phyloP scores from a whole-genome alignment of 2,329 filamentous ascomycete species.

The Exophiala alcalophila region DNA sequence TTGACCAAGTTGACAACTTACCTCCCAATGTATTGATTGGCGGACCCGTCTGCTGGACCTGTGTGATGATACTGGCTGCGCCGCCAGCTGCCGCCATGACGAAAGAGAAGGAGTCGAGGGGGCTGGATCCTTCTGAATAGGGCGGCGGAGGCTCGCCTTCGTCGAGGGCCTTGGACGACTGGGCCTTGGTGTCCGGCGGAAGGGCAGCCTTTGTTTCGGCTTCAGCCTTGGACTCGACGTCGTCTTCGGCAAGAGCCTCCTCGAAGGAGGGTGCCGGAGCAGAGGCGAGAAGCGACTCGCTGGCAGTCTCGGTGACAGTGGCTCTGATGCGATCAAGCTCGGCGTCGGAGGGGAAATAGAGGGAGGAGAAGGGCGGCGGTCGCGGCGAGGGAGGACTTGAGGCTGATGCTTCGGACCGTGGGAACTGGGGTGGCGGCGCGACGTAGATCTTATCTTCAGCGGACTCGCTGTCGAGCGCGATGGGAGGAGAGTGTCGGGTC shows the following conservation, averaged over 20 bases:
- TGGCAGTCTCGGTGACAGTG: conserved; percentile 48
- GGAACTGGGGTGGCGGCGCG: conserved; percentile 42
- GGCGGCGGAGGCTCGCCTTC: conserved; percentile 93
- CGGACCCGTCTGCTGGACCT: conserved; percentile 87
- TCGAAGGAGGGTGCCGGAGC: conserved; percentile 52
- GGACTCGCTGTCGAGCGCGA: conserved; percentile 32
- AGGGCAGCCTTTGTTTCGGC: conserved; percentile 82
- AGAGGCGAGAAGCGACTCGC: conserved; percentile 49
- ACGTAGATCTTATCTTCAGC: conserved; percentile 41
- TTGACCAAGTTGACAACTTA: conserved; percentile 42
- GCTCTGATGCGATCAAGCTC: conserved; percentile 41
- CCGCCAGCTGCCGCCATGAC: conserved; percentile 97
- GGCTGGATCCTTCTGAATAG: conserved; percentile 92
- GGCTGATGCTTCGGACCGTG: conserved; percentile 42
- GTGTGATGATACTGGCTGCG: conserved; percentile 97
- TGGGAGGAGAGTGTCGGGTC: conserved; percentile 32
- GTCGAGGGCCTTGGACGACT: conserved; percentile 67
- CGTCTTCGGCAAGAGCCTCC: conserved; percentile 45
- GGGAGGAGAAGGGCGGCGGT: conserved; percentile 63
- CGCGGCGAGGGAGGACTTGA: conserved; percentile 52
- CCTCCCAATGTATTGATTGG: conserved; percentile 87
- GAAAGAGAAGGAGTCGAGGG: conserved; percentile 88
- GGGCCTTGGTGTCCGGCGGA: conserved; percentile 75
- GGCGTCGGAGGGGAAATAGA: conserved; percentile 53
- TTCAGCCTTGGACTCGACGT: conserved; percentile 50